Percentiles rank a stretch among this genome's conserved stretches.
Evolutionary conservation across 2,329 filamentous ascomycete genomes (phyloP).

Genomic region (Myriosclerotinia scirpicola): DNA sequence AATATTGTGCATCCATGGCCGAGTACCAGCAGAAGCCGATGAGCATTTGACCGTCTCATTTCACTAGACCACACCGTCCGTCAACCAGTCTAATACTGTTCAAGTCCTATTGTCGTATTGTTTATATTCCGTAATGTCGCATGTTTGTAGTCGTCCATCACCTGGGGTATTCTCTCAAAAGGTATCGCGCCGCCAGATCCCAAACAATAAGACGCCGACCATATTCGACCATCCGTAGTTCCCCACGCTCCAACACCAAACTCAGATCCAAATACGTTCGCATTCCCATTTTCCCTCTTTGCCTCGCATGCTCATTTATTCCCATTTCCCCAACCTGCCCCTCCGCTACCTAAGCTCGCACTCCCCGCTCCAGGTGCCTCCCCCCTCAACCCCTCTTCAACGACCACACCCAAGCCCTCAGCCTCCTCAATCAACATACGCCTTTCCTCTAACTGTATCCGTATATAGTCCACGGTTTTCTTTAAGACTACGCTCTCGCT

Average conservation of each 20-base stretch:
- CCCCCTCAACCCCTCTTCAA: constrained; percentile 41
- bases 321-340: not conserved
- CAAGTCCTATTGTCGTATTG: not conserved
- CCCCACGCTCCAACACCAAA: not conserved
- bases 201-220: constrained; percentile 7
- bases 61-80: no score
- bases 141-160: not conserved
- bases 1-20: not conserved
- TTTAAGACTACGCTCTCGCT: constrained; percentile 68
- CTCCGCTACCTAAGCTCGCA: not conserved
- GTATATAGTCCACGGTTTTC: constrained; percentile 56
- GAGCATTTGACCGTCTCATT: not conserved
- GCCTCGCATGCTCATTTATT: not conserved
- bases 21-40: not conserved
- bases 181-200: constrained; percentile 5
- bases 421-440: constrained; percentile 50
- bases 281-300: not conserved
- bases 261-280: not conserved
- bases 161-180: not conserved
- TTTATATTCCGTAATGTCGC: not conserved
- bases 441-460: constrained; percentile 51
- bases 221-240: not conserved
- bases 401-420: constrained; percentile 50
- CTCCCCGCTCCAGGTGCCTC: not conserved
- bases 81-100: not conserved